phyloP scores from a whole-genome alignment of 1,284 basidiomycete genomes.

The Pseudozyma hubeiensis region DNA sequence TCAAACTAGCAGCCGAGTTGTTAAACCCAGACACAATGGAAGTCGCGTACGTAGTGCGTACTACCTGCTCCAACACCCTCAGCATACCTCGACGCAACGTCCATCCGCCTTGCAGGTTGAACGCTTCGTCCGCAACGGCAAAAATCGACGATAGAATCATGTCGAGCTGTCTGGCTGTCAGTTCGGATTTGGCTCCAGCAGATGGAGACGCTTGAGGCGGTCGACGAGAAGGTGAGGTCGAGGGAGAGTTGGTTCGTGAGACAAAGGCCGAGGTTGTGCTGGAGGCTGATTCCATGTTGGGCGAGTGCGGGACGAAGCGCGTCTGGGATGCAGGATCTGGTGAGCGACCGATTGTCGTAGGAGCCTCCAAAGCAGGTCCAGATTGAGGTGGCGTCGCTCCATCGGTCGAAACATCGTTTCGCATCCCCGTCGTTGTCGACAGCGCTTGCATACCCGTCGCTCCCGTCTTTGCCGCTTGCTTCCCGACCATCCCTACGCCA shows the following conservation, averaged over 20 bases:
- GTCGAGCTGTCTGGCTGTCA: slow-evolving; percentile 61
- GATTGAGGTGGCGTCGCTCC: slow-evolving; percentile 10
- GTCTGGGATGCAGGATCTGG: slow-evolving; percentile 4
- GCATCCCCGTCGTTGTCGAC: slow-evolving; percentile 3
- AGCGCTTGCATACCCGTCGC: slow-evolving; percentile 28
- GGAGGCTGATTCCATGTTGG: slow-evolving; percentile 21
- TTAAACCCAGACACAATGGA: slow-evolving; percentile 62
- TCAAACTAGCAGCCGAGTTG: slow-evolving; percentile 57
- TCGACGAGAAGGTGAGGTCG: slow-evolving; percentile 27
- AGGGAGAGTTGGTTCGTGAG: slow-evolving; percentile 43
- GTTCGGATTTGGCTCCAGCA: slow-evolving; percentile 10
- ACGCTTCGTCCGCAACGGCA: slow-evolving; percentile 68
- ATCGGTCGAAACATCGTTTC: background rate
- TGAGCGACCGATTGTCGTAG: slow-evolving; percentile 1
- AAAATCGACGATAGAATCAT: slow-evolving; percentile 67
- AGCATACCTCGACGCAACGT: slow-evolving; percentile 67
- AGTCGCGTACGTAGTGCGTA: slow-evolving; percentile 64
- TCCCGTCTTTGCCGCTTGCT: slow-evolving; percentile 51
- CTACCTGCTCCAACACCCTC: slow-evolving; percentile 66
- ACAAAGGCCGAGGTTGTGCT: slow-evolving; percentile 31
- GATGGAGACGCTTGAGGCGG: background rate
- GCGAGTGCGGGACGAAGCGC: slow-evolving; percentile 14
- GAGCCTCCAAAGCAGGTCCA: background rate
- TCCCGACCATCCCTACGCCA: slow-evolving; percentile 59
- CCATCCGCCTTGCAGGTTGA: slow-evolving; percentile 67